These are phyloP conservation scores for Przewalskia tangutica DNA, from an alignment of 257 asterid genomes.

Conservation along the genomic window DNA sequence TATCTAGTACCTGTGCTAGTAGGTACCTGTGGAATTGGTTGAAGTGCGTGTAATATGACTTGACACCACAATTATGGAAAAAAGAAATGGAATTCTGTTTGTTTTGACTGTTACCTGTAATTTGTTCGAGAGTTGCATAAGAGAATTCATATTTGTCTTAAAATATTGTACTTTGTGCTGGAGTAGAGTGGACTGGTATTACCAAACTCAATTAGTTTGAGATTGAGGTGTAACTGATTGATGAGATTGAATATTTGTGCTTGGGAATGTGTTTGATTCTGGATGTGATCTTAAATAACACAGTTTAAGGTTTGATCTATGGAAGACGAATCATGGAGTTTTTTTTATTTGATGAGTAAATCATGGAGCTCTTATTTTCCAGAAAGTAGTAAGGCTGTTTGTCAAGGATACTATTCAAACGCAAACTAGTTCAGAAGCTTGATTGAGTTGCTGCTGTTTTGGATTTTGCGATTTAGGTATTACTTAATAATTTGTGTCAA, in stretches of 20 bases:
- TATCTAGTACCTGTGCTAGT: not conserved
- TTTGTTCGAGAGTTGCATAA: not conserved
- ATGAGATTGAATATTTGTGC: not conserved
- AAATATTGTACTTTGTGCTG: not conserved
- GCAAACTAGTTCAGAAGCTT: not conserved
- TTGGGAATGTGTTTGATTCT: not conserved
- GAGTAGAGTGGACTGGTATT: too few species aligned
- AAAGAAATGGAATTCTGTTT: not conserved
- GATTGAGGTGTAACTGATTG: not conserved
- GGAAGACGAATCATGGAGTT: not conserved
- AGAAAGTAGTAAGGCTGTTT: not conserved
- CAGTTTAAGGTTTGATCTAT: not conserved
- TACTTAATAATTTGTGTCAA: not conserved
- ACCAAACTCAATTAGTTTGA: too few species aligned
- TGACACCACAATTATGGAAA: too few species aligned
- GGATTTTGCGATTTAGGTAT: not conserved
- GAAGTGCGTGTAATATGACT: too few species aligned
- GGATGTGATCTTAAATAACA: not conserved
- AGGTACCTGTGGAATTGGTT: too few species aligned
- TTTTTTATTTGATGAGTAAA: not conserved
- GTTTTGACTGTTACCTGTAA: not conserved
- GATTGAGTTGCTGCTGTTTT: not conserved
- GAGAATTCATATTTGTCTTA: too few species aligned
- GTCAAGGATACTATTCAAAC: not conserved
- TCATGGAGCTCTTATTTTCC: not conserved